Conservation (phyloP, 768 basidiomycete genomes). For the Gymnopilus junonius region DNA sequence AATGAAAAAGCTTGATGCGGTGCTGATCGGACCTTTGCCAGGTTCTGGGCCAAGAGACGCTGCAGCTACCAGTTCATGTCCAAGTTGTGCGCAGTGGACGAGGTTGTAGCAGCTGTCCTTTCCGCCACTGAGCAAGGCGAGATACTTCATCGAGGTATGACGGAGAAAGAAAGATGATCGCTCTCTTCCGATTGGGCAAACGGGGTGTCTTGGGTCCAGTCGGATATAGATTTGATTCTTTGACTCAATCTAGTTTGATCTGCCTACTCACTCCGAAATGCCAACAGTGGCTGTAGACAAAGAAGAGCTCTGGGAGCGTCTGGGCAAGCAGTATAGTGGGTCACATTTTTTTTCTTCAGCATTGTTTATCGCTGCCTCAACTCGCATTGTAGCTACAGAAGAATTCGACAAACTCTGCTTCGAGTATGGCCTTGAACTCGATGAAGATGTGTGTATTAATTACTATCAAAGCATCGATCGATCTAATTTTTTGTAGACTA, state of each 20-base stretch:
- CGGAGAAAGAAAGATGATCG: constrained; percentile 19
- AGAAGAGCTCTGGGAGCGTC: constrained; percentile 87
- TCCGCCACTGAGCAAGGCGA: constrained; percentile 94
- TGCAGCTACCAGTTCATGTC: constrained; percentile 86
- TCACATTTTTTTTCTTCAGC: constrained; percentile 6
- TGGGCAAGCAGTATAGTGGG: constrained; percentile 83
- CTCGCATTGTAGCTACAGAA: constrained; percentile 63
- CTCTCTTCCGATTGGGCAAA: constrained; percentile 17
- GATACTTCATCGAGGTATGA: constrained; percentile 73
- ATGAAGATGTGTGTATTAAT: constrained; percentile 78
- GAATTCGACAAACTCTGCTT: constrained; percentile 96
- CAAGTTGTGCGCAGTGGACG: constrained; percentile 83
- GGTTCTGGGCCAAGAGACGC: constrained; percentile 84
- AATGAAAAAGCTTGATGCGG: constrained; percentile 24
- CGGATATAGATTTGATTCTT: constrained; percentile 18
- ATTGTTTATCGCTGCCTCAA: constrained; percentile 11
- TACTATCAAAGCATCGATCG: not conserved
- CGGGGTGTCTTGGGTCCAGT: constrained; percentile 13
- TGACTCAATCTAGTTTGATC: constrained; percentile 35
- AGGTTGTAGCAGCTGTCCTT: constrained; percentile 98
- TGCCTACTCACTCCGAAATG: constrained; percentile 49
- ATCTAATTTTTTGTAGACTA: constrained; percentile 61
- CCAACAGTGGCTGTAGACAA: constrained; percentile 97
- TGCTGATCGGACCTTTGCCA: constrained; percentile 74
- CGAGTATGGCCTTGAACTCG: constrained; percentile 96